phyloP scores from a whole-genome alignment of 208 protist genomes.

The Leishmania tropica region DNA sequence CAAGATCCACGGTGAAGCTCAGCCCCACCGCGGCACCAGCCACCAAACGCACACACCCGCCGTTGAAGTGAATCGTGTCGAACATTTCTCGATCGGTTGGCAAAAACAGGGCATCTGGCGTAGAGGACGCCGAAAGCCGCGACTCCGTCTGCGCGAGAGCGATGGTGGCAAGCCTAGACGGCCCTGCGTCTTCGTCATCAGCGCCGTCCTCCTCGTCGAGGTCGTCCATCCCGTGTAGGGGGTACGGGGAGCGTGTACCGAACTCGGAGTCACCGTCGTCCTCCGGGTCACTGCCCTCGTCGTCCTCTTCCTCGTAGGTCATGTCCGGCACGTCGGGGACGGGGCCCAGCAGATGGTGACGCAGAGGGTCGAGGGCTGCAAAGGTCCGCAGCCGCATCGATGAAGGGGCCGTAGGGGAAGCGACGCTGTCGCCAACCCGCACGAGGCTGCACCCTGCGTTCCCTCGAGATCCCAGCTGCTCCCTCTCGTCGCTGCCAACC shows the following conservation, averaged over 20 bases:
- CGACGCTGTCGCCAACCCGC: constrained; percentile 1
- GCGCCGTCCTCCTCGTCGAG: constrained; percentile 21
- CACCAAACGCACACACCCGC: constrained; percentile 65
- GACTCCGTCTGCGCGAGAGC: constrained; percentile 10
- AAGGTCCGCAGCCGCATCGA: constrained; percentile 24
- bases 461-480: neutral
- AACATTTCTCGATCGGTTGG: constrained; percentile 20
- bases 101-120: constrained; percentile 17
- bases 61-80: constrained; percentile 73
- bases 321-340: constrained; percentile 5
- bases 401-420: constrained; percentile 4
- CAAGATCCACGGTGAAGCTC: constrained; percentile 78
- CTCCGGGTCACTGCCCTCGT: constrained; percentile 19
- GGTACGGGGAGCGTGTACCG: constrained; percentile 6
- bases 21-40: constrained; percentile 37
- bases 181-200: constrained; percentile 1
- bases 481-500: neutral
- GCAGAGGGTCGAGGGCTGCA: constrained; percentile 14
- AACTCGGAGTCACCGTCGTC: constrained; percentile 24
- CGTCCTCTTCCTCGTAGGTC: constrained; percentile 31
- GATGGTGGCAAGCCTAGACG: neutral
- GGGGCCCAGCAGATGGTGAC: constrained; percentile 9
- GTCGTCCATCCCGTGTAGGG: constrained; percentile 31
- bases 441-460: constrained; percentile 5
- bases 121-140: constrained; percentile 24